Base-by-base conservation (phyloP, 73 alveolate species). In the Paramecium caudatum region DNA sequence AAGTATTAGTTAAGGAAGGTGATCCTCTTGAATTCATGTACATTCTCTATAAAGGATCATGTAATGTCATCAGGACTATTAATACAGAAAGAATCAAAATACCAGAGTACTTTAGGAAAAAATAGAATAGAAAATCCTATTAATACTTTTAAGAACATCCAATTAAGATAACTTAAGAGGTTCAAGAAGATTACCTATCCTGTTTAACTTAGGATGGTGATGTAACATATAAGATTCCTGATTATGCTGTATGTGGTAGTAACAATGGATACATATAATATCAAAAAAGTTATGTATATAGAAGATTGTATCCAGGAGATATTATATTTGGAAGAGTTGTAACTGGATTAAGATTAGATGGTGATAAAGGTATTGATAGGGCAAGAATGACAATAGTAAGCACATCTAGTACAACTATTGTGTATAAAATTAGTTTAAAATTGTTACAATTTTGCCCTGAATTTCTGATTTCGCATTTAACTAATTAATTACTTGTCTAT, bases 331-430 rank as follows among this genome's bases (percentile, higher is more conserved):
- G 88, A 17, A 74, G 88, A 45, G 88, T 74, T 2, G 36, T 74
- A 21, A 74, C 88, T 19, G 88, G 88, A 17, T 39, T 74, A 21
- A 74, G 55, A 41, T 25, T 74, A 8, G 88, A 74, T 15, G 68
- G 68, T 1, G 46, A 74, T 27, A 41, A 15, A 74, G 88, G 88
- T 12, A 41, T 19, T 8, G 88, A 74, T 17, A 74, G 46, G 43
- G 88, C 88, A 17, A 37, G 88, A 74, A 74, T 74, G 88, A 74
- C 88, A 9, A 19, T 74, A 3, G 88, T 74, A 39, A 74, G 88
- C 32, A 36, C 69, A 8, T 74, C 88, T 27, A 45, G 46, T 17
- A 27, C 46, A 10, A 74, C 88, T 41, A 74, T 74, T 74, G 47
- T 74, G 19, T 74, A 74, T 39, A 74, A 74, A 43, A 74, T 74